Evolutionary conservation across 2,329 filamentous ascomycete genomes (phyloP).

Genomic region (Fusarium papillatum): DNA sequence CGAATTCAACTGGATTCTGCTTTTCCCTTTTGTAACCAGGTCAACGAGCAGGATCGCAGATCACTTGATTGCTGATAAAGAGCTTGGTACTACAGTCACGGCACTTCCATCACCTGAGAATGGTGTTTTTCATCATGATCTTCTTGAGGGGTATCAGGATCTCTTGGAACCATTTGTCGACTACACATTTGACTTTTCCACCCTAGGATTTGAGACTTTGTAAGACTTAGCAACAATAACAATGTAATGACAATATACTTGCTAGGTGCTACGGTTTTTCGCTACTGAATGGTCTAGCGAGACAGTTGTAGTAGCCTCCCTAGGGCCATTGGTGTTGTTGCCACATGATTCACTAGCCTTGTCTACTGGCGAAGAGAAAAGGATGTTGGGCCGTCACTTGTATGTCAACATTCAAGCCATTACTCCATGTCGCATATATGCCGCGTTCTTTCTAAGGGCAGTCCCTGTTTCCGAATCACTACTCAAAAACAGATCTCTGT

Average conservation of each 20-base stretch:
- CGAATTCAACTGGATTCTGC: conserved; percentile 29
- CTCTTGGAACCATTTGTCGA: conserved; percentile 38
- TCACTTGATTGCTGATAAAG: conserved; percentile 32
- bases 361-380: neutral
- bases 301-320: neutral
- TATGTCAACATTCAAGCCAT: neutral
- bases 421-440: neutral
- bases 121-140: conserved; percentile 26
- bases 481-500: neutral
- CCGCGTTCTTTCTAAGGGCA: neutral
- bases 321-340: neutral
- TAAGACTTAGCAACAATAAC: neutral
- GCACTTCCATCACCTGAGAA: conserved; percentile 34
- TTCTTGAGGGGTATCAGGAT: conserved; percentile 36
- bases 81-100: conserved; percentile 23
- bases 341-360: neutral
- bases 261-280: neutral
- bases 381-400: neutral
- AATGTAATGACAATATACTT: neutral
- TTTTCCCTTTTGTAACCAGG: conserved; percentile 37
- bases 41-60: conserved; percentile 32
- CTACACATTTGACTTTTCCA: conserved; percentile 35
- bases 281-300: neutral
- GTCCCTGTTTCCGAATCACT: neutral
- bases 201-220: conserved; percentile 17